phyloP scores from a whole-genome alignment of 257 asterid genomes.

The Solanum piurae region DNA sequence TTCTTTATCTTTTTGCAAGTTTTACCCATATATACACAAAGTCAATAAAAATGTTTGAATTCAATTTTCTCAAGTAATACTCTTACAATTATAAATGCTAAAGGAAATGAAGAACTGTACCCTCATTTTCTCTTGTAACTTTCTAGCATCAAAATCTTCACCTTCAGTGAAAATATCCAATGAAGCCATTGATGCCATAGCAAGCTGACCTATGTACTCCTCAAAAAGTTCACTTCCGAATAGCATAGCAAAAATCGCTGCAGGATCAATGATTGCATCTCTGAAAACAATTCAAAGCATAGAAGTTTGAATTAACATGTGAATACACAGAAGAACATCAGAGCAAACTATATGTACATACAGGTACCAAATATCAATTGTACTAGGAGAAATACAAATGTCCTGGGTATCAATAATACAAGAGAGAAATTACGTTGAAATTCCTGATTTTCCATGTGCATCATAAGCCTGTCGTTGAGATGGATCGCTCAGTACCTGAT shows the following conservation, averaged over 20 bases:
- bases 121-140: conserved; percentile 93
- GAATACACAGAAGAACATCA: background rate
- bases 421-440: conserved; percentile 53
- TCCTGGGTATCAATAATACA: background rate
- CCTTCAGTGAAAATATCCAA: conserved; percentile 74
- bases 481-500: conserved; percentile 95
- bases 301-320: background rate
- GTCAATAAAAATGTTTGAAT: background rate
- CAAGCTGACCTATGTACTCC: conserved; percentile 98
- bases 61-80: background rate
- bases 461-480: conserved; percentile 88
- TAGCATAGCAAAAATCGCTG: conserved; percentile 98
- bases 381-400: background rate
- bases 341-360: background rate
- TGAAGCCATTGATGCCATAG: conserved; percentile 99
- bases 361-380: background rate
- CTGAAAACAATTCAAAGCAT: conserved; percentile 32
- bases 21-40: background rate
- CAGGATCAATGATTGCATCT: conserved; percentile 95
- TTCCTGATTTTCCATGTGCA: conserved; percentile 89
- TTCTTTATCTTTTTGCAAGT: background rate
- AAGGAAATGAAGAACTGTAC: conserved; percentile 22
- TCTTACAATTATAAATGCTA: background rate
- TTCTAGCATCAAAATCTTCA: conserved; percentile 76
- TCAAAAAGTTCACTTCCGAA: conserved; percentile 99